Base-by-base conservation (phyloP, 2,329 filamentous ascomycete species). In the Elsinoe ampelina region DNA sequence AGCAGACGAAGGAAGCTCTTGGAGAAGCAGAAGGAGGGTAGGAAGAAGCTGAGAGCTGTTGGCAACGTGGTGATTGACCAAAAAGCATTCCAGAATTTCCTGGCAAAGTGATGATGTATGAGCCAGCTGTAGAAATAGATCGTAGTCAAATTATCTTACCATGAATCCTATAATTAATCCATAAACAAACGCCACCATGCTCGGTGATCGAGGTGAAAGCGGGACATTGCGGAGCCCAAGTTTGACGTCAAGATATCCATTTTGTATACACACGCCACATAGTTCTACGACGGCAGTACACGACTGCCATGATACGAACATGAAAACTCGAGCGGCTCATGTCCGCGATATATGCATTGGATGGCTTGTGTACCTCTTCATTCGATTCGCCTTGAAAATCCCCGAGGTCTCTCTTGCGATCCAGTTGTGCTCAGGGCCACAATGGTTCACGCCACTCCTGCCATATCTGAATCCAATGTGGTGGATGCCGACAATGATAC, bases 41-140 rank as follows among this genome's bases (percentile, higher is more conserved):
- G 90, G 57, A 96, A 95, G 80, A 87, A 86, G 71, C 73, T 98
- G 58, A 82, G 89, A 58, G 81, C 86, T 1, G 85, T 91, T 4
- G 75, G 93, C 0, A 95, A 95, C 67, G 91, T 98, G 0, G 80
- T 90, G n/a, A 97, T 98, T 70, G 91, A 97, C 60, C 90, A 96
- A 65, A 87, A 89, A 63, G 90, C 91, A 2, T 98, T 97, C 69
- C 93, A 98, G 71, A 88, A 84, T 63, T 98, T 98, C 70, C 72
- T 98, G 69, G 81, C 90, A 0, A 95, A 93, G 71, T 91, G 20
- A 57, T n/a, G 30, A 30, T 30, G 26, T 7, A 30, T 30, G 26
- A 30, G 26, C 26, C 26, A 30, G 26, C 7, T 30, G 26, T 30
- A 30, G 26, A 30, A 8, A 30, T 30, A 30, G 26, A 30, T 30